Evolutionary conservation across 73 alveolate species (phyloP), one percentile per base, ranked within the genome.

Genomic region (Paramecium pentaurelia): DNA sequence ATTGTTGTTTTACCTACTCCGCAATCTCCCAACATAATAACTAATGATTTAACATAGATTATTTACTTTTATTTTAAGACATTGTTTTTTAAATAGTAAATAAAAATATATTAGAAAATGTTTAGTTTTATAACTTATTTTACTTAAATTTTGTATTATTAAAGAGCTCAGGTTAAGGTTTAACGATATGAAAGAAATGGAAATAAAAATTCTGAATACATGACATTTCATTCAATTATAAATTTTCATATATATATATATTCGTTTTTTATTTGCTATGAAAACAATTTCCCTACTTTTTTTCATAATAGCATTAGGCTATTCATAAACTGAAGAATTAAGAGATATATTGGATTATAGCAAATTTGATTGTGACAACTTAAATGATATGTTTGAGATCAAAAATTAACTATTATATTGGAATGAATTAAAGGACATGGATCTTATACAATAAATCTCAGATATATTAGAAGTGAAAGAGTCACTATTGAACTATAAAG

Each of bases 1-100:
- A 64, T 64, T 11, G 84, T 92, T 16, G 99, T 95, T 93, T 97
- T 97, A 3, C 99, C 99, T 22, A 96, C 98, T 20, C 98, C 98
- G 11, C 98, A 36, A 58, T 97, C 99, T 9, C 99, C 99, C 47
- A 97, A 64, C 64, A 97, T 77, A 9, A 97, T 98, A 64, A 97
- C 97, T 92, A 64, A 4, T 11, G 28, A 40, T 32, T 64, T 32
- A 34, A 2, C 28, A 64, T 64, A 25, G 49, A 64, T 54, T 54
- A 64, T 34, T 28, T 64, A 64, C 84, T 28, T 64, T 64, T 64
- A 64, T 64, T 64, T 28, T 10, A 28, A 64, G 84, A 64, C 84
- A 64, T 64, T 28, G 30, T 64, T 64, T 32, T 22, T 40, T 11
- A 64, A 64, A 54, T 54, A 54, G 70, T 54, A 54, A 54, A 18